Evolutionary conservation across 1,139 yeast genomes (phyloP), one percentile per base, ranked within the genome.

Genomic region (Scheffersomyces quercinus): DNA sequence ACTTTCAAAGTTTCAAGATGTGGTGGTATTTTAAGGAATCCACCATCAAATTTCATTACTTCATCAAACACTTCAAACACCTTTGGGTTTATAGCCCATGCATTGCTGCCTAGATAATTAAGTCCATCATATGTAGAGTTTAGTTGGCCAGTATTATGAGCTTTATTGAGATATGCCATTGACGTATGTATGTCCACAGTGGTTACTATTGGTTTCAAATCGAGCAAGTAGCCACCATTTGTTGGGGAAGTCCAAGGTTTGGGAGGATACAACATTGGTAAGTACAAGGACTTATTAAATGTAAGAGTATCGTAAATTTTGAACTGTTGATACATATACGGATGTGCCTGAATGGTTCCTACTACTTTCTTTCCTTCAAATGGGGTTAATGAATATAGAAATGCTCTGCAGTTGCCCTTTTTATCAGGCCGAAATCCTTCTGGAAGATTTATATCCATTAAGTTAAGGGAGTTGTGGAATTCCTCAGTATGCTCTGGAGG

Each of bases 201-300:
- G 12, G 55, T 48, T 2, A 73, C 56, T 9, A 73, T 47, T 0
- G 65, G 61, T 38, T 57, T 62, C 14, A 59, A 43, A 36, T 60
- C 55, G 9, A 52, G 52, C 26, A 71, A 51, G 45, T 56, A 73
- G 0, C 78, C 79, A 1, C 79, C 79, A 13, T 51, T 49, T 1
- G 38, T 45, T 0, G 75, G 72, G 5, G 62, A 46, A 0, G 49
- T 50, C 79, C 79, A 74, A 4, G 58, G 59, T 42, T 59, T 58
- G 0, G 79, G 77, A 3, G 74, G 70, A 33, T 56, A 52, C 10
- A 74, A 40, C 76, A 73, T 70, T 0, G 79, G 79, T 3, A 73
- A 50, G 36, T 43, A 54, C n/a, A 61, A 43, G 0, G 59, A 48
- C 26, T 53, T 55, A 13, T 52, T 41, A 16, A 43, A 51, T 5